phyloP scores from a whole-genome alignment of 371 early-diverging fungal species.

The Rhizomucor pusillus region DNA sequence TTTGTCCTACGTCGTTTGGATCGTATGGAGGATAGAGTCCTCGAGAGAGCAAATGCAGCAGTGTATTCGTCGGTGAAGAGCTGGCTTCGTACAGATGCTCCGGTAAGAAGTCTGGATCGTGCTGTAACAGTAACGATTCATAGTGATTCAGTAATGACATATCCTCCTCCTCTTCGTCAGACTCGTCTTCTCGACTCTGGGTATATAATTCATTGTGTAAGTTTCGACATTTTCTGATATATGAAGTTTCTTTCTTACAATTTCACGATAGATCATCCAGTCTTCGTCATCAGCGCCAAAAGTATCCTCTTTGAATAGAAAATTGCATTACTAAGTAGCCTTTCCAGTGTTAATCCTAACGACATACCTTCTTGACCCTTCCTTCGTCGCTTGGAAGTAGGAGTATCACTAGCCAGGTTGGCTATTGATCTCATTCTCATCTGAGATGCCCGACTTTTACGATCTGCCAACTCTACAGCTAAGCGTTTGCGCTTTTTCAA shows the following conservation, averaged over 20 bases:
- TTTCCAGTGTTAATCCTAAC: too few relatives aligned
- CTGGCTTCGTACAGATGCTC: slow-evolving; percentile 49
- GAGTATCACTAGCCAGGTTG: slow-evolving; percentile 67
- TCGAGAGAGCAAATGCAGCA: slow-evolving; percentile 49
- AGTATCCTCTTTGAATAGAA: slow-evolving; percentile 64
- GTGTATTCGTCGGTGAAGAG: slow-evolving; percentile 46
- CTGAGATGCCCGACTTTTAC: slow-evolving; percentile 84
- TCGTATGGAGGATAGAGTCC: slow-evolving; percentile 65
- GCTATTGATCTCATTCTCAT: slow-evolving; percentile 84
- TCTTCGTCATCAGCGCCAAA: slow-evolving; percentile 94
- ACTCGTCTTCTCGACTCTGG: slow-evolving; percentile 80
- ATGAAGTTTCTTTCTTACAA: slow-evolving; percentile 43
- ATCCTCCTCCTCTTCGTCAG: slow-evolving; percentile 84
- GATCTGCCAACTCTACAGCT: slow-evolving; percentile 77
- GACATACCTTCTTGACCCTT: slow-evolving; percentile 55
- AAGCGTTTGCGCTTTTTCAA: slow-evolving; percentile 63
- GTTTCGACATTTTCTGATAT: background rate
- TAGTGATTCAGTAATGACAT: slow-evolving; percentile 59
- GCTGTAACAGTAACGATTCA: slow-evolving; percentile 65
- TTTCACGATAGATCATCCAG: slow-evolving; percentile 89
- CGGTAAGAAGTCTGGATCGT: slow-evolving; percentile 73
- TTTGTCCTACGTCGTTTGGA: slow-evolving; percentile 58
- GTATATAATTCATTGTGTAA: background rate
- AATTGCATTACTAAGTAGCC: too few relatives aligned
- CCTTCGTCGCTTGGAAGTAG: slow-evolving; percentile 51